These are phyloP conservation scores for Pichia sp. DNA, from an alignment of 1,139 yeast species.

Conservation along the genomic window DNA sequence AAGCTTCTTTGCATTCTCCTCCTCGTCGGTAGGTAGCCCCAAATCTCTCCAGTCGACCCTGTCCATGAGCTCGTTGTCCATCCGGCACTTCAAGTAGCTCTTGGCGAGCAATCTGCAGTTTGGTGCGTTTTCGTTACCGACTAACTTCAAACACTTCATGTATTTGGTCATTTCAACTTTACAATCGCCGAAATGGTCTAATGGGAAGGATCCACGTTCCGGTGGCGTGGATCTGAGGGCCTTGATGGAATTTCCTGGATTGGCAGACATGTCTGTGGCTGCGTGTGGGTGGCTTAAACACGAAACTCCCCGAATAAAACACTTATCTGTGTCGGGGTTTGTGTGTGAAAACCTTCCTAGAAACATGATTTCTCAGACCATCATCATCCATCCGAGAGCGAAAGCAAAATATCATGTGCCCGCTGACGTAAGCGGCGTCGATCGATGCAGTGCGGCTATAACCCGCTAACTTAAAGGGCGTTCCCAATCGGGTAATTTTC, in stretches of 20 bases:
- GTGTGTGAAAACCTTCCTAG: too few relatives aligned
- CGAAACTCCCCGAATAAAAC: too few relatives aligned
- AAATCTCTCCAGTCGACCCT: slow-evolving; percentile 71
- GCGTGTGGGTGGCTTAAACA: too few relatives aligned
- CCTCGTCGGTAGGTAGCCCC: slow-evolving; percentile 71
- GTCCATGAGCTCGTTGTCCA: slow-evolving; percentile 90
- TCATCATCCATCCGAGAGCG: too few relatives aligned
- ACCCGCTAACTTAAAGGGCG: too few relatives aligned
- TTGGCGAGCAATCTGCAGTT: slow-evolving; percentile 86
- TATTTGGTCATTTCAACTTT: slow-evolving; percentile 71
- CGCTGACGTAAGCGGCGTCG: too few relatives aligned
- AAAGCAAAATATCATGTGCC: too few relatives aligned
- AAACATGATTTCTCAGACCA: neutral
- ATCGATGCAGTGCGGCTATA: too few relatives aligned
- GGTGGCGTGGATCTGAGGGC: slow-evolving; percentile 89
- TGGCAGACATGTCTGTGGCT: slow-evolving; percentile 35
- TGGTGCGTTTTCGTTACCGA: slow-evolving; percentile 82
- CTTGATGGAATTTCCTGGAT: slow-evolving; percentile 43
- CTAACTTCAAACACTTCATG: slow-evolving; percentile 73
- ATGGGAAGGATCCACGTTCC: slow-evolving; percentile 92
- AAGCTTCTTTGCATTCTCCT: slow-evolving; percentile 4
- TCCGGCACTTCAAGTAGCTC: slow-evolving; percentile 77
- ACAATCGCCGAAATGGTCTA: slow-evolving; percentile 84
- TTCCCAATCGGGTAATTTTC: too few relatives aligned
- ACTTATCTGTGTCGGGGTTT: too few relatives aligned